A percentile compares a stretch with the other conserved stretches of the same genome.
These are phyloP conservation scores for Hortiboletus campestris DNA, from an alignment of 768 basidiomycete genomes.

Conservation along the genomic window DNA sequence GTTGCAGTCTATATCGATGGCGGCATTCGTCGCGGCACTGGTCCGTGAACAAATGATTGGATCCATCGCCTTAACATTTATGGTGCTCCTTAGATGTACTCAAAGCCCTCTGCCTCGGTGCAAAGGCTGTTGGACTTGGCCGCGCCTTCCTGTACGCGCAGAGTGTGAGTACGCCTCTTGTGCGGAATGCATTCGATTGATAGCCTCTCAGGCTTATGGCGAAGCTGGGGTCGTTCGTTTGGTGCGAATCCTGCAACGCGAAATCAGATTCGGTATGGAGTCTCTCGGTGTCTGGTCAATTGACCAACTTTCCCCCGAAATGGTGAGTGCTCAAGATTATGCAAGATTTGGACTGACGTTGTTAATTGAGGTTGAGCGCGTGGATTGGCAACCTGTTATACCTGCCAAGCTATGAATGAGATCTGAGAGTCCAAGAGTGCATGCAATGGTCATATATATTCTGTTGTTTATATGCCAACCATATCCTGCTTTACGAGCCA, in stretches of 20 bases:
- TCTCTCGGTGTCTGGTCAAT: conserved; percentile 68
- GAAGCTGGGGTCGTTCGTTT: conserved; percentile 66
- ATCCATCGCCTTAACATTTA: background rate
- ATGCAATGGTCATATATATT: background rate
- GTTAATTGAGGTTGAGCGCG: conserved; percentile 51
- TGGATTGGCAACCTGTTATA: conserved; percentile 58
- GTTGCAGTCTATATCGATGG: conserved; percentile 82
- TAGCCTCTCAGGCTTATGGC: conserved; percentile 61
- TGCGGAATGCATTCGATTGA: conserved; percentile 3
- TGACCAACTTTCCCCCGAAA: conserved; percentile 65
- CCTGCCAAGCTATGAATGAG: conserved; percentile 22
- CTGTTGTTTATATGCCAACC: background rate
- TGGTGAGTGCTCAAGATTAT: conserved; percentile 46
- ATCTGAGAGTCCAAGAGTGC: background rate
- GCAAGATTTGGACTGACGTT: background rate
- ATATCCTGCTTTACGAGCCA: too few relatives aligned
- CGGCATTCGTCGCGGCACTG: conserved; percentile 70
- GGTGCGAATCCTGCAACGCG: conserved; percentile 67
- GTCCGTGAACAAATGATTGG: conserved; percentile 33
- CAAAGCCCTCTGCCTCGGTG: conserved; percentile 89
- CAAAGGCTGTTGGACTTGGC: conserved; percentile 82
- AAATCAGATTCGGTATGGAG: conserved; percentile 76
- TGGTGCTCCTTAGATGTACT: conserved; percentile 56
- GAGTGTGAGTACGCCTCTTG: conserved; percentile 48
- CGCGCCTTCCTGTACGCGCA: conserved; percentile 85